Base-by-base conservation (phyloP, 768 basidiomycete genomes). In the Pleurotus ostreatus region DNA sequence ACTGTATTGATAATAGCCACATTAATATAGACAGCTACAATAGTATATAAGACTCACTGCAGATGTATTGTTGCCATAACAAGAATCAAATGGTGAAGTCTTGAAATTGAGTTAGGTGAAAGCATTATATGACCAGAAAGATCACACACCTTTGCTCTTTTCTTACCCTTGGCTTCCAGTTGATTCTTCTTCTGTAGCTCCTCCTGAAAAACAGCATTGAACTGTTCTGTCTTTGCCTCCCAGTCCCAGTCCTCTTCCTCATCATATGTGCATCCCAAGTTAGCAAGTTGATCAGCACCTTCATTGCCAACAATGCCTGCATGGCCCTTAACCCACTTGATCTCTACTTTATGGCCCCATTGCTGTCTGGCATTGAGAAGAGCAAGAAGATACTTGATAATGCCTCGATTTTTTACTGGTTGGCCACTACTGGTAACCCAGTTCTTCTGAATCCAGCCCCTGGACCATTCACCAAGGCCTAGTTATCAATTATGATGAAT, bases 281-380 rank as follows among this genome's bases (percentile, higher is more conserved):
- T 86, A 3, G 92, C 92, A 55, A 86, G 78, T 12, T 59, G 63
- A 66, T 98, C 95, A 2, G 95, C 95, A 43, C 81, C 86, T 53
- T 98, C 94, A 66, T 98, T 98, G 1, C 95, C 95, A 53, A 71
- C 71, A 25, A 83, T 75, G 0, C 93, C 93, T 8, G 74, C 75
- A 63, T 97, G 95, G 0, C 87, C 95, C 56, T 82, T 79, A 55
- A 98, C 91, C 62, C 94, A 79, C 60, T 83, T 71, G 47, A 96
- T 77, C 38, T 66, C 67, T 44, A 95, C 80, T 26, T 66, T 69
- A 59, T 88, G 87, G 2, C 83, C 84, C 2, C 65, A 63, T 7
- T 59, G 69, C 4, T 64, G 72, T 20, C 92, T 82, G 2, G 70
- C 68, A 34, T 83, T 72, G 30, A 94, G 71, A 13, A 88, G 79